phyloP scores from a whole-genome alignment of 192 early-diverging fungal genomes.

The Geosiphon pyriformis region DNA sequence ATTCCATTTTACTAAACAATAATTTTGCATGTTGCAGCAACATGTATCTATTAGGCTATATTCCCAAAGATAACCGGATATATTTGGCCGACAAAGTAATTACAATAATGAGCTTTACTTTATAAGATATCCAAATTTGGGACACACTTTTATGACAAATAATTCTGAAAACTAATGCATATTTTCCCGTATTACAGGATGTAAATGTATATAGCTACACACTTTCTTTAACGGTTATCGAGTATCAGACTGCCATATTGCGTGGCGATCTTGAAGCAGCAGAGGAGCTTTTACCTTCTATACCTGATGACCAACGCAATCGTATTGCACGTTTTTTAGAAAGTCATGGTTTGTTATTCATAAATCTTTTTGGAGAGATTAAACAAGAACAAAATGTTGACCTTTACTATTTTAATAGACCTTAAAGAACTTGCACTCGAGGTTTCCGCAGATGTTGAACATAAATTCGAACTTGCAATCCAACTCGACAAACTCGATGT shows the following conservation, averaged over 20 bases:
- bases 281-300: conserved; percentile 69
- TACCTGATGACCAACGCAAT: conserved; percentile 84
- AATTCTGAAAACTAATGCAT: no score
- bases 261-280: conserved; percentile 89
- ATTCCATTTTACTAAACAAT: background rate
- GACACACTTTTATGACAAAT: no score
- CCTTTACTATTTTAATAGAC: conserved; percentile 30
- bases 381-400: background rate
- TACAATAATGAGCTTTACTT: background rate
- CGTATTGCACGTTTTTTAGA: conserved; percentile 95
- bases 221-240: conserved; percentile 88
- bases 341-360: conserved; percentile 62
- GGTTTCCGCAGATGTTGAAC: conserved; percentile 93
- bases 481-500: conserved; percentile 77
- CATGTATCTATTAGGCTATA: conserved; percentile 92
- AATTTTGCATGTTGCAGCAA: conserved; percentile 33
- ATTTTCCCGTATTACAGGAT: conserved; percentile 49
- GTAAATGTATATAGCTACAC: conserved; percentile 83
- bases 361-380: no score
- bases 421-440: conserved; percentile 88
- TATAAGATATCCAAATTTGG: no score
- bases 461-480: conserved; percentile 92
- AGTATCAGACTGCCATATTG: conserved; percentile 97
- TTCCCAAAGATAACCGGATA: conserved; percentile 88
- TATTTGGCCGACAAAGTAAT: conserved; percentile 84